A percentile compares a stretch with the other conserved stretches of the same genome.
Conservation (phyloP, 208 protist genomes). For the Trypanosoma theileri region DNA sequence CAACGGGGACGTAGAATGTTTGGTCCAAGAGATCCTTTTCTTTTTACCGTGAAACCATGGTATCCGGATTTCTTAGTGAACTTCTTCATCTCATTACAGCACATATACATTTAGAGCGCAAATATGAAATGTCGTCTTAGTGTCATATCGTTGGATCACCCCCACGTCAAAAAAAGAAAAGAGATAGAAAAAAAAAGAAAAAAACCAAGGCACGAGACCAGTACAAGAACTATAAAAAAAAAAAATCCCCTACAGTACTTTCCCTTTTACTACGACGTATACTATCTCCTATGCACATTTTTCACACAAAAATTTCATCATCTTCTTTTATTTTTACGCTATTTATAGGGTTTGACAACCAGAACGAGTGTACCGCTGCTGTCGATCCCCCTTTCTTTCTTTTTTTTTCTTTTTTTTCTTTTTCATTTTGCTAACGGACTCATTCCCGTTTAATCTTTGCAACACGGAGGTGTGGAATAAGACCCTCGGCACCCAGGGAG, state of each 20-base stretch:
- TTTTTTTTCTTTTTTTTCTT: slow-evolving; percentile 15
- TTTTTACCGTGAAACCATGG: too few relatives aligned
- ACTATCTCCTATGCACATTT: too few relatives aligned
- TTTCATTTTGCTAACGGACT: not conserved
- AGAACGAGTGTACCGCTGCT: slow-evolving; percentile 10
- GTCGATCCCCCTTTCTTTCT: slow-evolving; percentile 23
- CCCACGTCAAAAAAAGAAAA: slow-evolving; percentile 2
- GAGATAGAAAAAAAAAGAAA: slow-evolving; percentile 24
- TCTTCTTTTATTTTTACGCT: not conserved
- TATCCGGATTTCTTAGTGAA: too few relatives aligned
- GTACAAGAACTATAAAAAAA: slow-evolving; percentile 20
- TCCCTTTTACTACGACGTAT: too few relatives aligned
- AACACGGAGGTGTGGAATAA: slow-evolving; percentile 68
- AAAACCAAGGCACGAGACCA: slow-evolving; percentile 18
- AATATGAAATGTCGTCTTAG: too few relatives aligned
- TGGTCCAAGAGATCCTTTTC: too few relatives aligned
- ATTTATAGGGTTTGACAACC: not conserved
- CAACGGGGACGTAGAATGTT: too few relatives aligned
- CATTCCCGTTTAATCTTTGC: slow-evolving; percentile 39
- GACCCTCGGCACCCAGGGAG: slow-evolving; percentile 53
- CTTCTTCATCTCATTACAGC: too few relatives aligned
- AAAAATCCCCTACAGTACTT: not conserved
- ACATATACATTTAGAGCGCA: too few relatives aligned
- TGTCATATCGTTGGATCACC: not conserved
- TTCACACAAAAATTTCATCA: too few relatives aligned